These are phyloP conservation scores for Neurospora crassa DNA, from an alignment of 2,329 filamentous ascomycete genomes.

Conservation along the genomic window DNA sequence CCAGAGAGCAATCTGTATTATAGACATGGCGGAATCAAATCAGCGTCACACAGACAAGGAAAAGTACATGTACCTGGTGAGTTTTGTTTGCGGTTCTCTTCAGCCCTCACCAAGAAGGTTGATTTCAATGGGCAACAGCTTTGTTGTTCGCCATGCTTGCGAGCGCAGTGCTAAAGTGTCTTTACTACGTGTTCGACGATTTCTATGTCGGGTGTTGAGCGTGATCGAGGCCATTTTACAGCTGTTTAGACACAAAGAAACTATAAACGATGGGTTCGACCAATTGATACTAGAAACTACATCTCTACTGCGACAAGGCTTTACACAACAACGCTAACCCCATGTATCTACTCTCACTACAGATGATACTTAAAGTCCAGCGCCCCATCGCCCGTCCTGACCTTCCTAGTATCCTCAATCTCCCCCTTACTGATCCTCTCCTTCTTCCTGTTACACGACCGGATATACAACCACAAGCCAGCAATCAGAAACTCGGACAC, in stretches of 20 bases:
- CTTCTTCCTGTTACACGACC: slow-evolving; percentile 29
- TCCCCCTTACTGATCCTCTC: slow-evolving; percentile 30
- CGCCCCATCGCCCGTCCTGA: slow-evolving; percentile 36
- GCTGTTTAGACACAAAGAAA: too few relatives aligned
- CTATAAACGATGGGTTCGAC: not conserved
- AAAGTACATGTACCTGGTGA: too few relatives aligned
- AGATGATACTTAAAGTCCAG: slow-evolving; percentile 35
- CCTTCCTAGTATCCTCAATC: slow-evolving; percentile 32
- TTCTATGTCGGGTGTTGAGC: too few relatives aligned
- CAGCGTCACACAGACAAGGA: too few relatives aligned
- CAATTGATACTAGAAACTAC: not conserved
- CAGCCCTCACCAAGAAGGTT: too few relatives aligned
- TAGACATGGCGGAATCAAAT: too few relatives aligned
- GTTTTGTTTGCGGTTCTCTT: too few relatives aligned
- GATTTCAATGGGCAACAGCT: too few relatives aligned
- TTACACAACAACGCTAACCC: not conserved
- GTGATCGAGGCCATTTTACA: not conserved
- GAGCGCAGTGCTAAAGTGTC: too few relatives aligned
- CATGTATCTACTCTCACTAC: not conserved
- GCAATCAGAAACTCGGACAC: slow-evolving; percentile 28
- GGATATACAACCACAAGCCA: slow-evolving; percentile 32
- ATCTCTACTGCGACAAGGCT: not conserved
- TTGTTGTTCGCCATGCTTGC: too few relatives aligned
- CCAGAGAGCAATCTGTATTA: too few relatives aligned
- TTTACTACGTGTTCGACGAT: not conserved